These are phyloP conservation scores for Penicillium macrosclerotiorum DNA, from an alignment of 495 filamentous ascomycete genomes.

Conservation along the genomic window DNA sequence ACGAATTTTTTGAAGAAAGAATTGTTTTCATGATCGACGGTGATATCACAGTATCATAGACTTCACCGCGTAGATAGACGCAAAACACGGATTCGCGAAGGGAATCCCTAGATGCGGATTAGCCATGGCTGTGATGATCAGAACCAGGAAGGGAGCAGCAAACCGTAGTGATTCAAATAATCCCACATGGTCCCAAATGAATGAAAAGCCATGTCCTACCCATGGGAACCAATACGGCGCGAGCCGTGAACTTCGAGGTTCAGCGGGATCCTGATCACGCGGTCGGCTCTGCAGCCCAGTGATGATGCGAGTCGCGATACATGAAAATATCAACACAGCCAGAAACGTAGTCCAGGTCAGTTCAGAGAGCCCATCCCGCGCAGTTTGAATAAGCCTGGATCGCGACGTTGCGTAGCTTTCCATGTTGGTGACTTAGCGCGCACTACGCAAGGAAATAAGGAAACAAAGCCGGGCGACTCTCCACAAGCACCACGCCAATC, in stretches of 20 bases:
- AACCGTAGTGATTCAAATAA: conserved; percentile 44
- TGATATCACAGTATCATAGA: conserved; percentile 50
- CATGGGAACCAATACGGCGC: conserved; percentile 61
- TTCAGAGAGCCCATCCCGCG: conserved; percentile 10
- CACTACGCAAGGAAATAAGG: conserved; percentile 5
- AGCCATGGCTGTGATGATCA: conserved; percentile 10
- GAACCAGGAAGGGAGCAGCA: conserved; percentile 12
- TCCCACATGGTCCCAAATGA: conserved; percentile 43
- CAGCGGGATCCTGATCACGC: conserved; percentile 10
- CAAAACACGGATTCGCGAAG: conserved; percentile 51
- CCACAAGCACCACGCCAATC: conserved; percentile 1
- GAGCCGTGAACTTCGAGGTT: conserved; percentile 34
- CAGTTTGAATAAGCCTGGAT: conserved; percentile 16
- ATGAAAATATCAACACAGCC: conserved; percentile 25
- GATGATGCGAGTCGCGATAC: conserved; percentile 42
- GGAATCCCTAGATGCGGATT: conserved; percentile 26
- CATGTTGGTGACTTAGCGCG: conserved; percentile 21
- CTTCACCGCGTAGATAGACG: conserved; percentile 48
- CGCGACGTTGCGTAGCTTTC: conserved; percentile 14
- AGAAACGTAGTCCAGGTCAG: conserved; percentile 25
- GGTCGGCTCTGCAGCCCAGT: conserved; percentile 34
- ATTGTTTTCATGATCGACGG: conserved; percentile 48
- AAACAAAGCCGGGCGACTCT: conserved; percentile 3
- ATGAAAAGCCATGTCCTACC: conserved; percentile 51
- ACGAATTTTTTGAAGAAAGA: conserved; percentile 34